These are phyloP conservation scores for Boletellus deceptivus DNA, from an alignment of 1,284 basidiomycete species.

Conservation along the genomic window DNA sequence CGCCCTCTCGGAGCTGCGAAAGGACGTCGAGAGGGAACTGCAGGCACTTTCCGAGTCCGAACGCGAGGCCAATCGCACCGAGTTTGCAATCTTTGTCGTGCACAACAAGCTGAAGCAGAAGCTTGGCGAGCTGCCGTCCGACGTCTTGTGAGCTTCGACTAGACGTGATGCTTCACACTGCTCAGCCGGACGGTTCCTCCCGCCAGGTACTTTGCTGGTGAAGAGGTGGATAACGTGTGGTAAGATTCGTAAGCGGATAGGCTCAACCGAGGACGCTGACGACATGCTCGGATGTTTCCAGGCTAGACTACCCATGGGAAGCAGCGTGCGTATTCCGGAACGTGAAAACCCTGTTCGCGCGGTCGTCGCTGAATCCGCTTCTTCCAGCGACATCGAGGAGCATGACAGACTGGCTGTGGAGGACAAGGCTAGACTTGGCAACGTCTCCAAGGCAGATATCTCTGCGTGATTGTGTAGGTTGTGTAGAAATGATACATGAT, in stretches of 20 bases:
- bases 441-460: background rate
- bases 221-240: conserved; percentile 66
- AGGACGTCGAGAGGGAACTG: conserved; percentile 81
- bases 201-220: conserved; percentile 66
- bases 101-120: conserved; percentile 94
- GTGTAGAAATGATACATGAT: conserved; percentile 3
- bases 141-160: conserved; percentile 53
- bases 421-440: conserved; percentile 30
- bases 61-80: conserved; percentile 70
- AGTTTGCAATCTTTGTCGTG: conserved; percentile 90
- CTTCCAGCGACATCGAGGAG: conserved; percentile 68
- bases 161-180: conserved; percentile 4
- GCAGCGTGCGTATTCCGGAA: conserved; percentile 49
- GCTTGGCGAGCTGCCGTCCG: conserved; percentile 65
- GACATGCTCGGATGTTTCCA: conserved; percentile 30
- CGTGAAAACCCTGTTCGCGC: conserved; percentile 12
- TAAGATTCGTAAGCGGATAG: conserved; percentile 30
- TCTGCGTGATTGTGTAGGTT: conserved; percentile 2
- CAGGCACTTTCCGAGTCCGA: conserved; percentile 62
- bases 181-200: conserved; percentile 7
- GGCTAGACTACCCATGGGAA: conserved; percentile 87
- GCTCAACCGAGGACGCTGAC: conserved; percentile 14
- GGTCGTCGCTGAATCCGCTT: conserved; percentile 2
- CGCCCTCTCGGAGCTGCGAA: conserved; percentile 81
- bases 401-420: conserved; percentile 62